Conservation (phyloP, 768 basidiomycete species). For the Tremella yokohamensis region DNA sequence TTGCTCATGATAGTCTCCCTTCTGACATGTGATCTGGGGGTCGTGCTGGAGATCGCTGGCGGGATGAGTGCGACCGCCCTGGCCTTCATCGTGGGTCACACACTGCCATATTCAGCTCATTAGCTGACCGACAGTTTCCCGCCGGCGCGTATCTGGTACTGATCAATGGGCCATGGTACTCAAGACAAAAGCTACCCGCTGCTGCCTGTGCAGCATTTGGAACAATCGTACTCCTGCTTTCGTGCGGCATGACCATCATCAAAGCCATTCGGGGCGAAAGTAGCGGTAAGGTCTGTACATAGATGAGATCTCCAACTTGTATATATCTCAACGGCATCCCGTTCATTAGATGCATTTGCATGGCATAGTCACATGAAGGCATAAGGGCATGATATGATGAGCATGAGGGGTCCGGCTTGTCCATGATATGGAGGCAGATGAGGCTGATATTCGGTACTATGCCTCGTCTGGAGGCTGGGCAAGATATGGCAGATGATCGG, state of each 20-base stretch:
- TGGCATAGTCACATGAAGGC: not conserved
- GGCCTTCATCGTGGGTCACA: slow-evolving; percentile 65
- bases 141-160: slow-evolving; percentile 48
- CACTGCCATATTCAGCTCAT: not conserved
- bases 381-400: too few species aligned
- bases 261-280: slow-evolving; percentile 73
- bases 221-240: slow-evolving; percentile 68
- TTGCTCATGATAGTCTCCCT: slow-evolving; percentile 63
- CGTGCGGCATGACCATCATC: slow-evolving; percentile 68
- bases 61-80: slow-evolving; percentile 72
- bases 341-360: not conserved
- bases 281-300: slow-evolving; percentile 68
- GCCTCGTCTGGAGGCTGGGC: not conserved
- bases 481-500: not conserved
- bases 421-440: too few species aligned
- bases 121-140: slow-evolving; percentile 39
- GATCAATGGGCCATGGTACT: slow-evolving; percentile 59
- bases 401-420: too few species aligned
- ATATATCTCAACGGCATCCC: too few species aligned
- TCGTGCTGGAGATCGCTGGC: slow-evolving; percentile 97
- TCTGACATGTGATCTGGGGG: slow-evolving; percentile 93
- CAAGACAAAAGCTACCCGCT: slow-evolving; percentile 71
- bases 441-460: not conserved
- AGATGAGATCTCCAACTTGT: slow-evolving; percentile 26
- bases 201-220: slow-evolving; percentile 71